Percentiles rank a stretch among this genome's conserved stretches.
These are phyloP conservation scores for Daucus carota DNA, from an alignment of 129 eudicot genomes.

Conservation along the genomic window DNA sequence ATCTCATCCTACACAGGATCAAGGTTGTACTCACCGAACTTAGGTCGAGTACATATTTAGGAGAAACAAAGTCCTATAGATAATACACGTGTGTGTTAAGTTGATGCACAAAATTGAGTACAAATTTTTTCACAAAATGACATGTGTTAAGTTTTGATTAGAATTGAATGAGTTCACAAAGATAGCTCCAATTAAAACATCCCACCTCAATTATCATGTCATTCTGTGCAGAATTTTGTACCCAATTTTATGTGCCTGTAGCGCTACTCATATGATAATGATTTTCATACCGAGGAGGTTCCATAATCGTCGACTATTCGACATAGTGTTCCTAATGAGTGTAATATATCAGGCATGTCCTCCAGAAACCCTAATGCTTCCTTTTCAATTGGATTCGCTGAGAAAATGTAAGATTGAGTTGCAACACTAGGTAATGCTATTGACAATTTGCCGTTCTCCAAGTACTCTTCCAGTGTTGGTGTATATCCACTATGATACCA, in stretches of 20 bases:
- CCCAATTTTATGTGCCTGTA: too few relatives aligned
- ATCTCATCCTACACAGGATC: neutral
- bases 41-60: too few relatives aligned
- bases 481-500: conserved; percentile 18
- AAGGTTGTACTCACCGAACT: too few relatives aligned
- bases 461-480: neutral
- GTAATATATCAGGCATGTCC: neutral
- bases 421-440: neutral
- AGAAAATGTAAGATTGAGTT: neutral
- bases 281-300: neutral
- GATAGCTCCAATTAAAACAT: too few relatives aligned
- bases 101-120: too few relatives aligned
- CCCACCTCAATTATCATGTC: too few relatives aligned
- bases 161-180: too few relatives aligned
- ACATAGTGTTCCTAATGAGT: neutral
- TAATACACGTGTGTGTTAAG: too few relatives aligned
- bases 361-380: neutral
- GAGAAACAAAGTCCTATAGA: too few relatives aligned
- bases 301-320: neutral
- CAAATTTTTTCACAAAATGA: too few relatives aligned
- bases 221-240: too few relatives aligned
- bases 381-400: neutral
- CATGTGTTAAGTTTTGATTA: too few relatives aligned
- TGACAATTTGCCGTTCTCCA: neutral
- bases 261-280: neutral